Base-by-base conservation (phyloP, 768 basidiomycete species). In the Galerina marginata region DNA sequence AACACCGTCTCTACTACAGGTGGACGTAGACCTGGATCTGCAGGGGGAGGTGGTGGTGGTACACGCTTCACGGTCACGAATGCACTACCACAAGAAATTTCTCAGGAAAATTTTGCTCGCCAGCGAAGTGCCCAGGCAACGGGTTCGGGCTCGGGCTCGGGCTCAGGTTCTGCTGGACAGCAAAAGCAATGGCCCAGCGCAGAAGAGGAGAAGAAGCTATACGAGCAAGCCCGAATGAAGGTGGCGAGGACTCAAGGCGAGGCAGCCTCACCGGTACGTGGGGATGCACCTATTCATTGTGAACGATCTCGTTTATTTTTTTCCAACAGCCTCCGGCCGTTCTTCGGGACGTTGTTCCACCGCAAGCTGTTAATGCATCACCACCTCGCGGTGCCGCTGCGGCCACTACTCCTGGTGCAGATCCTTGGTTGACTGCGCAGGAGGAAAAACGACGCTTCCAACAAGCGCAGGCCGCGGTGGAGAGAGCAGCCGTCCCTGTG, bases 381-480 rank as follows among this genome's bases (percentile, higher is more conserved):
- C 64, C 68, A 20, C 64, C 61, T 59, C 55, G 61, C 26, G 59
- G 52, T 38, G 53, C 37, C 47, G 56, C 59, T 36, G 55, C 65
- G 45, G 51, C 43, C 46, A 54, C 62, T 39, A 51, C 66, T 20
- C 20, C 20, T 20, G 20, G 20, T 20, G 20, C 20, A 20, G 20
- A 20, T 20, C 20, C 20, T 20, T 20, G 20, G 20, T 20, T 20
- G 20, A 20, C 87, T 0, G 90, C 93, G 0, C 92, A 92, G 72
- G 84, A 87, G 56, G 92, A 94, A 70, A 93, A 94, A 66, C 73
- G 82, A 1, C 79, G 82, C n/a, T 92, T 83, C 71, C 78, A 89
- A 51, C 71, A 85, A 50, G 91, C 92, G 0, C 87, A 88, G 67
- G 84, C 82, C 1, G 86, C 83, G 20, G 20, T 20, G 20, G 20